phyloP scores from a whole-genome alignment of 83 land plant species.

The Diphasiastrum complanatum region DNA sequence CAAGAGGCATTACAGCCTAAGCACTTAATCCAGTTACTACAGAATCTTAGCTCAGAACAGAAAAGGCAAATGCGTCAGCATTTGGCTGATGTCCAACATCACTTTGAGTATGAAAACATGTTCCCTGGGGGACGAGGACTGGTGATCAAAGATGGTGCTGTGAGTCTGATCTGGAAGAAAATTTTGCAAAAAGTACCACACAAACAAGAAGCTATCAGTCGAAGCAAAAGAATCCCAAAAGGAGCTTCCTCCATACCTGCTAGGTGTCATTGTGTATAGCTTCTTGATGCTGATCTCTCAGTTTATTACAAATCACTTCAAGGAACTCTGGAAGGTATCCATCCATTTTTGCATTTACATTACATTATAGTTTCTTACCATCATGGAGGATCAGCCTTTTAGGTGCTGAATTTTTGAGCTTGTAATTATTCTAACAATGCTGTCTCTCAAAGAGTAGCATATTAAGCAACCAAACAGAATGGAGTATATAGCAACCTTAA shows the following conservation, averaged over 20 bases:
- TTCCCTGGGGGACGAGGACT: constrained; percentile 57
- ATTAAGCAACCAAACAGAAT: too few relatives aligned
- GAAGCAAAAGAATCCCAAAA: constrained; percentile 56
- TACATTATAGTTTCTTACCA: too few relatives aligned
- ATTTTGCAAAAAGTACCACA: constrained; percentile 58
- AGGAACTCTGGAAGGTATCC: too few relatives aligned
- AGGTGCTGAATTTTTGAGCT: too few relatives aligned
- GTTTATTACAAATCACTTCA: too few relatives aligned
- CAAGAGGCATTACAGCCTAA: constrained; percentile 61
- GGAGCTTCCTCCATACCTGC: constrained; percentile 45
- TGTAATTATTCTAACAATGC: too few relatives aligned
- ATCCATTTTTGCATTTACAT: too few relatives aligned
- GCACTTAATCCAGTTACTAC: constrained; percentile 50
- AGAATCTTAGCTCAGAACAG: constrained; percentile 33
- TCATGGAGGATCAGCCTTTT: too few relatives aligned
- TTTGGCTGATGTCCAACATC: constrained; percentile 50
- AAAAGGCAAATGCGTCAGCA: constrained; percentile 40
- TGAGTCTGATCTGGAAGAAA: constrained; percentile 76
- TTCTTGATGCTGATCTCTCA: too few relatives aligned
- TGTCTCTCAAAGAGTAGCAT: too few relatives aligned
- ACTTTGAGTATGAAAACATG: constrained; percentile 67
- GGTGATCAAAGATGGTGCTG: constrained; percentile 57
- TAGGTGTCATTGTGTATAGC: constrained; percentile 77
- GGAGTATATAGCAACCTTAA: too few relatives aligned
- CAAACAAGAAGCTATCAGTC: constrained; percentile 55